These are phyloP conservation scores for Pseudonitzschia multiseries DNA, from an alignment of 108 stramenopile species.

Conservation along the genomic window DNA sequence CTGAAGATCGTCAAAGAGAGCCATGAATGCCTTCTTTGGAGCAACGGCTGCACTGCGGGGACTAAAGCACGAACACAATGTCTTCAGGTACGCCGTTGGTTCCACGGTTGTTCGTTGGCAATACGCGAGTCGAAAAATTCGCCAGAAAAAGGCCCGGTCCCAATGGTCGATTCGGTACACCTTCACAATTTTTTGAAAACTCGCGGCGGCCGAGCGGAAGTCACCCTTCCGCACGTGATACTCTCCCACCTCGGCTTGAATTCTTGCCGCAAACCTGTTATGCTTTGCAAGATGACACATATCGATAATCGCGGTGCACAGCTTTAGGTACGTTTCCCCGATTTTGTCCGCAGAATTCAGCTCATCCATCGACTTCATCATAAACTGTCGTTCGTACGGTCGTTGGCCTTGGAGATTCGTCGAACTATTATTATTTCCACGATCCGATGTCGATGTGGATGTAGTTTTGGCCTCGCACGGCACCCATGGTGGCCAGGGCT, in stretches of 20 bases:
- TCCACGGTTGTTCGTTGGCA: conserved; percentile 63
- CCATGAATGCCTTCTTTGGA: conserved; percentile 50
- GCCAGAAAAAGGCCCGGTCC: conserved; percentile 71
- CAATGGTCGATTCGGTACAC: conserved; percentile 66
- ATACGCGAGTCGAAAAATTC: conserved; percentile 75
- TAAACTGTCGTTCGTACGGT: conserved; percentile 28
- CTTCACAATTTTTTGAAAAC: conserved; percentile 55
- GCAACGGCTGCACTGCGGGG: conserved; percentile 53
- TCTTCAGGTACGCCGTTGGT: conserved; percentile 68
- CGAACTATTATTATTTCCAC: background rate
- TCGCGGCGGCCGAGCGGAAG: conserved; percentile 48
- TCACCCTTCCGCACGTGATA: conserved; percentile 57
- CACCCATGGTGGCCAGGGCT: conserved; percentile 66
- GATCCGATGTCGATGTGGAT: no score
- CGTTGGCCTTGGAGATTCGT: no score
- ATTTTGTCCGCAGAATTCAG: conserved; percentile 35
- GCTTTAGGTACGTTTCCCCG: conserved; percentile 56
- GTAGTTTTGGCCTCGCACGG: conserved; percentile 11
- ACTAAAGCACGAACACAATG: conserved; percentile 70
- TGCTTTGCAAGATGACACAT: conserved; percentile 50
- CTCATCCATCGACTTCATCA: conserved; percentile 10
- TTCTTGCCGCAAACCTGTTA: conserved; percentile 53
- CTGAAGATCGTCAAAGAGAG: conserved; percentile 67
- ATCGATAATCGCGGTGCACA: conserved; percentile 51
- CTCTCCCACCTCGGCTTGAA: conserved; percentile 68